Evolutionary conservation across 1,284 basidiomycete species (phyloP), one percentile per base, ranked within the genome.

Genomic region (Melampsora abietis-canadensis): DNA sequence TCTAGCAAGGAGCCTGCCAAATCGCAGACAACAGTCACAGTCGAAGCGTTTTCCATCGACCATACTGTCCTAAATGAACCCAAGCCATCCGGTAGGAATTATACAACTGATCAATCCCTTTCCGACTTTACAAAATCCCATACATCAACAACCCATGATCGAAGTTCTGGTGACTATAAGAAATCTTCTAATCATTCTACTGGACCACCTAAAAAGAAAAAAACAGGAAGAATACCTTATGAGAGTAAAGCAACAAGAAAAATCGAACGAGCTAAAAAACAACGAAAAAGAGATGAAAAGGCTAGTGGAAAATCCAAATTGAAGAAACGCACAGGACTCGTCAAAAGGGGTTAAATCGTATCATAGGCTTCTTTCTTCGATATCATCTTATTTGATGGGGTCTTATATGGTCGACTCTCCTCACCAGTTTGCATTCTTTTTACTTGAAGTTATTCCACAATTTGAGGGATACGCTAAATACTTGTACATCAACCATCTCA

Each of bases 171-270:
- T 19, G 21, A 40, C 51, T 46, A 1, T 68, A 63, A 61, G 15
- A 48, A 44, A 21, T 47, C 24, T 17, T 27, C 54, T n/a, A 15
- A 8, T 21, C 44, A 40, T 48, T 34, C 46, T 31, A 21, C 27
- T 24, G n/a, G n/a, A 21, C 59, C 10, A 17, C n/a, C 15, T 8
- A 63, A 63, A 12, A 73, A 66, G 31, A 66, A 65, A 44, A 73
- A 73, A 54, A 4, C 19, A 34, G 59, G 59, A 7, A 73, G 57
- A 37, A 66, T 73, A 15, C 70, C 70, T 3, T 73, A 73, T 66
- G 70, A 73, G 21, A 73, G 70, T 46, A 65, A 66, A 40, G 63
- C 70, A 15, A 73, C 70, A 21, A 31, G 63, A 37, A 44, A 46
- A 17, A 66, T 73, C 19, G 70, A 59, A 46, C 34, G 63, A 40